Conservation (phyloP, 257 asterid genomes). For the Scutellaria baicalensis region DNA sequence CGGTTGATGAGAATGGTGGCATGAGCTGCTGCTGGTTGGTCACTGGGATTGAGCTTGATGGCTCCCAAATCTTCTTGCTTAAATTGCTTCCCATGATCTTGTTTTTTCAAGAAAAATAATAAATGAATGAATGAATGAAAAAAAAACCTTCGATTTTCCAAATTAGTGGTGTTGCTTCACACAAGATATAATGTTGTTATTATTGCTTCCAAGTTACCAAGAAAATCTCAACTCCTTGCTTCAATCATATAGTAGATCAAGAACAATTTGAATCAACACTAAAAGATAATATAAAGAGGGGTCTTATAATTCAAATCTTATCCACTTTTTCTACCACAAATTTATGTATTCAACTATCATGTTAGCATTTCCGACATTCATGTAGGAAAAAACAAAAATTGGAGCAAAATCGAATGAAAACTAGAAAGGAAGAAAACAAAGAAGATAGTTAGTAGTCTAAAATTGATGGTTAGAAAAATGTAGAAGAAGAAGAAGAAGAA, state of each 20-base stretch:
- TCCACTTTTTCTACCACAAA: too few species aligned
- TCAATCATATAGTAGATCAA: neutral
- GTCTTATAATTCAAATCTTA: too few species aligned
- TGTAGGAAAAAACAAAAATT: too few species aligned
- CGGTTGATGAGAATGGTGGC: slow-evolving; percentile 18
- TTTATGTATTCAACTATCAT: too few species aligned
- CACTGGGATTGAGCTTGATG: slow-evolving; percentile 30
- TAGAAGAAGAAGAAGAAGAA: too few species aligned
- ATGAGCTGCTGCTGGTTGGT: slow-evolving; percentile 46
- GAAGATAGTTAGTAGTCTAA: too few species aligned
- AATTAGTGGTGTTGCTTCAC: neutral
- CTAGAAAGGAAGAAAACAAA: too few species aligned
- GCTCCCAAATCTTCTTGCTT: slow-evolving; percentile 59
- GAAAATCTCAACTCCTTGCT: neutral
- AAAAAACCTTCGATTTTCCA: neutral
- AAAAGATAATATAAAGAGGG: too few species aligned
- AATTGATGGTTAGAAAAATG: too few species aligned
- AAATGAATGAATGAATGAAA: neutral
- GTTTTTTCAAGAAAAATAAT: too few species aligned
- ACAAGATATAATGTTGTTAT: neutral
- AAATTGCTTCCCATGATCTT: slow-evolving; percentile 64
- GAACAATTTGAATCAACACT: neutral
- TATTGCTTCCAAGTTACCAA: slow-evolving; percentile 15
- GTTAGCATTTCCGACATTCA: too few species aligned
- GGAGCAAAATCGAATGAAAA: too few species aligned